phyloP scores from a whole-genome alignment of 2,329 filamentous ascomycete genomes.

The Didymosphaeria variabile region DNA sequence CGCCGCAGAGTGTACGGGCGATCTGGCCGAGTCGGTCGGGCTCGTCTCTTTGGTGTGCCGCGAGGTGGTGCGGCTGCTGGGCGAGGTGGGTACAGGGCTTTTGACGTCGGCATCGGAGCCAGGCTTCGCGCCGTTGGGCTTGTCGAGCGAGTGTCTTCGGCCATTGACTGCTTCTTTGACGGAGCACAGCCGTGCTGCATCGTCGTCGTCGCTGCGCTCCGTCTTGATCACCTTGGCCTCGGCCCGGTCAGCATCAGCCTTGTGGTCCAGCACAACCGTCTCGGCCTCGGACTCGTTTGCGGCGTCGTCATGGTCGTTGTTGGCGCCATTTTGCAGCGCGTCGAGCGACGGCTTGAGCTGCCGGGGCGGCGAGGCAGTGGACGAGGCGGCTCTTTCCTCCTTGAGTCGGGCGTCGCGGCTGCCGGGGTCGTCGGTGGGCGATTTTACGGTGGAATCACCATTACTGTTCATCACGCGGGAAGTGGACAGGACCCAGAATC shows the following conservation, averaged over 20 bases:
- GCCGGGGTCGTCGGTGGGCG: slow-evolving; percentile 25
- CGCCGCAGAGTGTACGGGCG: slow-evolving; percentile 34
- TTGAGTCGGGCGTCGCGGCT: slow-evolving; percentile 26
- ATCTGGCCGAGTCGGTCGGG: slow-evolving; percentile 39
- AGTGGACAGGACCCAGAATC: slow-evolving; percentile 48
- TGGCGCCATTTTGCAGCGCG: slow-evolving; percentile 32
- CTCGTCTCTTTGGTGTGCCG: slow-evolving; percentile 48
- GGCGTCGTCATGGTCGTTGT: slow-evolving; percentile 43
- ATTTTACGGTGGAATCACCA: slow-evolving; percentile 45
- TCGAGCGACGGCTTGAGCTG: slow-evolving; percentile 12
- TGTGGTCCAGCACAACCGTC: slow-evolving; percentile 56
- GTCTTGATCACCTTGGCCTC: slow-evolving; percentile 53
- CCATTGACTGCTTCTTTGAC: slow-evolving; percentile 44
- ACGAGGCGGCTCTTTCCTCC: slow-evolving; percentile 23
- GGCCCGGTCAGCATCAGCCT: slow-evolving; percentile 53
- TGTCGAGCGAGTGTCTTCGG: slow-evolving; percentile 37
- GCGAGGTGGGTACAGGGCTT: slow-evolving; percentile 46
- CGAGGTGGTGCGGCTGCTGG: slow-evolving; percentile 45
- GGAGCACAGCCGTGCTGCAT: slow-evolving; percentile 32
- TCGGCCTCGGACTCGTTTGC: slow-evolving; percentile 60
- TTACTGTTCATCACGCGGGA: slow-evolving; percentile 53
- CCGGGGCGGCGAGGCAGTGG: slow-evolving; percentile 30
- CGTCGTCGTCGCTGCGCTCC: slow-evolving; percentile 47
- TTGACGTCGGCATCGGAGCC: slow-evolving; percentile 42
- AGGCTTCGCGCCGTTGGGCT: slow-evolving; percentile 41